A percentile compares a stretch with the other conserved stretches of the same genome.
Evolutionary conservation across 345 rosid species (phyloP).

Genomic region (Sisymbrium altissimum): DNA sequence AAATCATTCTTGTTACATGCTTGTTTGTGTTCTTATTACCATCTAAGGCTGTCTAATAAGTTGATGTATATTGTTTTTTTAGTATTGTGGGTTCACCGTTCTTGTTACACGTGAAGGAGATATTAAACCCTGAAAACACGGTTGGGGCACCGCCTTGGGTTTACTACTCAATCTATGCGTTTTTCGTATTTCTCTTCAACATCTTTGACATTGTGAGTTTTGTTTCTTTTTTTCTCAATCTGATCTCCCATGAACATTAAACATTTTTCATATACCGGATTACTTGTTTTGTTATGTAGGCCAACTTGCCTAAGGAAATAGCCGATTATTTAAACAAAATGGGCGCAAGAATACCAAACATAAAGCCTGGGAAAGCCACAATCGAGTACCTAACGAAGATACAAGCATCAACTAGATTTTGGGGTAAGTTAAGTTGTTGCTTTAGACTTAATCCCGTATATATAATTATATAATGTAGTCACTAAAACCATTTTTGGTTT

Average conservation of each 20-base stretch:
- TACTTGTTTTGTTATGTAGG: slow-evolving; percentile 42
- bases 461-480: background rate
- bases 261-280: background rate
- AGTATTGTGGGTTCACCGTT: slow-evolving; percentile 76
- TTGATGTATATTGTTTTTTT: slow-evolving; percentile 27
- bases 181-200: slow-evolving; percentile 85
- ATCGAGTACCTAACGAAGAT: slow-evolving; percentile 73
- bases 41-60: slow-evolving; percentile 31
- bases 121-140: slow-evolving; percentile 77
- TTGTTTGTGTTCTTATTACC: background rate
- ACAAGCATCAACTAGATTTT: slow-evolving; percentile 95
- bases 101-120: slow-evolving; percentile 77
- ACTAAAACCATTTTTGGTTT: slow-evolving; percentile 1
- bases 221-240: background rate
- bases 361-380: slow-evolving; percentile 95
- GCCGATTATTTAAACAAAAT: slow-evolving; percentile 91
- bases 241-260: slow-evolving; percentile 3
- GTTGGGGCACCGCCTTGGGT: slow-evolving; percentile 91
- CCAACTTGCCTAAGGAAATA: slow-evolving; percentile 96
- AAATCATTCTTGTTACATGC: slow-evolving; percentile 3
- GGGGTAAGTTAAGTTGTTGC: slow-evolving; percentile 55
- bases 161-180: slow-evolving; percentile 82
- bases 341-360: slow-evolving; percentile 96
- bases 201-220: slow-evolving; percentile 93
- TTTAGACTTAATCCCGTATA: background rate